These are phyloP conservation scores for Termitomyces eurrhizus DNA, from an alignment of 768 basidiomycete genomes.

Conservation along the genomic window DNA sequence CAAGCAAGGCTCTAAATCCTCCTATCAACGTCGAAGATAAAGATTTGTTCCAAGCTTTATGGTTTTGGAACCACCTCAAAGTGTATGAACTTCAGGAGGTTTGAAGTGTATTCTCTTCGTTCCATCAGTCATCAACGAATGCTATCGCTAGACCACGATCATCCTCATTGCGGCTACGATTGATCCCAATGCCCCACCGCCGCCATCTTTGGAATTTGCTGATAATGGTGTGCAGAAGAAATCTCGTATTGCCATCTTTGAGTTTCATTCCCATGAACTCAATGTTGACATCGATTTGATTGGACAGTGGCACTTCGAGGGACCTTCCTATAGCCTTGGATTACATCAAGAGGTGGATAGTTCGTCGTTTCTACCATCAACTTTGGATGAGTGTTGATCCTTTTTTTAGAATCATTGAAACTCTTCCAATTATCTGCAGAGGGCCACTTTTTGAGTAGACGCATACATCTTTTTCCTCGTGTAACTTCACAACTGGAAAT, in stretches of 20 bases:
- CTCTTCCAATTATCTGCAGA: conserved; percentile 40
- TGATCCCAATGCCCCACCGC: conserved; percentile 29
- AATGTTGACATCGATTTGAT: conserved; percentile 40
- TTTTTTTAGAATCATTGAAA: conserved; percentile 27
- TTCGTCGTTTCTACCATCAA: conserved; percentile 22
- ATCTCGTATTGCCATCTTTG: conserved; percentile 37
- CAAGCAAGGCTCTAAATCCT: conserved; percentile 21
- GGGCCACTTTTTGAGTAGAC: conserved; percentile 41
- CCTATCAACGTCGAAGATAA: conserved; percentile 31
- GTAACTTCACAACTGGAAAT: conserved; percentile 16
- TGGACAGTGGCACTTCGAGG: conserved; percentile 53
- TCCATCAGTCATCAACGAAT: conserved; percentile 7
- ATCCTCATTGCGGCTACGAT: conserved; percentile 45
- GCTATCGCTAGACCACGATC: conserved; percentile 29
- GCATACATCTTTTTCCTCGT: conserved; percentile 31
- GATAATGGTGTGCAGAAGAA: conserved; percentile 31
- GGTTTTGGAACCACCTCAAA: conserved; percentile 41
- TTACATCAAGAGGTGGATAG: conserved; percentile 45
- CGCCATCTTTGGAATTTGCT: conserved; percentile 25
- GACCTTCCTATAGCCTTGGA: conserved; percentile 40
- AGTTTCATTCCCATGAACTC: conserved; percentile 26
- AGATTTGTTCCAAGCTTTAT: conserved; percentile 29
- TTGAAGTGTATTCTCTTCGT: conserved; percentile 9
- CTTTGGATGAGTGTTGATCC: conserved; percentile 4
- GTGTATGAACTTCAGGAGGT: conserved; percentile 38